phyloP scores from a whole-genome alignment of 345 rosid genomes.

The Rhizophora mangle region DNA sequence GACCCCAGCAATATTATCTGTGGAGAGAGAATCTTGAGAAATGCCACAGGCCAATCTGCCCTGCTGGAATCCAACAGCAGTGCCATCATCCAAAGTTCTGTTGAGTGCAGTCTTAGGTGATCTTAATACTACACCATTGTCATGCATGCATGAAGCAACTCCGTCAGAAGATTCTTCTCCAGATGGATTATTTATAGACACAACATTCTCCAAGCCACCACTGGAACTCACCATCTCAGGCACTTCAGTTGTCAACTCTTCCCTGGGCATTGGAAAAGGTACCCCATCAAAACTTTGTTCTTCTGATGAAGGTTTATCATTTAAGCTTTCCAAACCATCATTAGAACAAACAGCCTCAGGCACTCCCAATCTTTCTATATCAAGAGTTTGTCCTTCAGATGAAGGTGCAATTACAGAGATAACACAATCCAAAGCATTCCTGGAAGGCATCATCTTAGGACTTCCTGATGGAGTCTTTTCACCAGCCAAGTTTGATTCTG shows the following conservation, averaged over 20 bases:
- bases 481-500: slow-evolving; percentile 10
- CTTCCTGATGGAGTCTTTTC: neutral
- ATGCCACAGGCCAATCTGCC: neutral
- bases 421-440: slow-evolving; percentile 21
- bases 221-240: slow-evolving; percentile 13
- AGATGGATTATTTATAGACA: slow-evolving; percentile 16
- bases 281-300: neutral
- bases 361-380: slow-evolving; percentile 2
- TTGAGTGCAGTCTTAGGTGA: slow-evolving; percentile 11
- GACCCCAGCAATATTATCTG: neutral
- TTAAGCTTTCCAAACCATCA: slow-evolving; percentile 9
- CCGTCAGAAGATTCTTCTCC: neutral
- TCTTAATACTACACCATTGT: neutral
- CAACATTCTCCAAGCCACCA: slow-evolving; percentile 9
- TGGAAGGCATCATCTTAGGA: neutral
- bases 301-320: neutral
- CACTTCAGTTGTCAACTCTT: slow-evolving; percentile 11
- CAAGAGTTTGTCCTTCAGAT: slow-evolving; percentile 22
- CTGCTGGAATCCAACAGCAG: neutral
- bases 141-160: neutral
- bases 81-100: neutral
- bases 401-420: slow-evolving; percentile 19
- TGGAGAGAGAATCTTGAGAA: neutral
- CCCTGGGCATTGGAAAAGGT: neutral
- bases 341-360: slow-evolving; percentile 18